These are phyloP conservation scores for Ophiosphaerella herpotricha DNA, from an alignment of 2,329 filamentous ascomycete genomes.

Conservation along the genomic window DNA sequence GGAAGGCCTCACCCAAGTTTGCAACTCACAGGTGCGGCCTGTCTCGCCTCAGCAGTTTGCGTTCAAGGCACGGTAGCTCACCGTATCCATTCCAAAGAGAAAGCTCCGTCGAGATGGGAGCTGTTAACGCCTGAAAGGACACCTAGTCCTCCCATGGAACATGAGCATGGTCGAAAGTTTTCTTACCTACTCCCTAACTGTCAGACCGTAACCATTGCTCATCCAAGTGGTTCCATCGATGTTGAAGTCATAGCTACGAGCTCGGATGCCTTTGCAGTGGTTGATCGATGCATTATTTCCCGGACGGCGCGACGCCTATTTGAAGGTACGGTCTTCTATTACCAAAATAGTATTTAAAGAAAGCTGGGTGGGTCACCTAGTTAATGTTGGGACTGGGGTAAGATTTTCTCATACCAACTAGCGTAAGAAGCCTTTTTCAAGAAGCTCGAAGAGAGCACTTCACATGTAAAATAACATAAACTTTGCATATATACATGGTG, in stretches of 20 bases:
- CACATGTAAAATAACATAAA: no score
- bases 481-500: no score
- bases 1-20: slow-evolving; percentile 39
- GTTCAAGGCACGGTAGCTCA: slow-evolving; percentile 35
- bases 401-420: no score
- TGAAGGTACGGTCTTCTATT: slow-evolving; percentile 36
- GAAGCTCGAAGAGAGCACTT: no score
- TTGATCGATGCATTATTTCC: slow-evolving; percentile 35
- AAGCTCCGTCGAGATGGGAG: slow-evolving; percentile 1
- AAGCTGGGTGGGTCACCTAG: no score
- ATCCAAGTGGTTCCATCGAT: slow-evolving; percentile 32
- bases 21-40: slow-evolving; percentile 42
- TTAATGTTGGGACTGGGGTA: no score
- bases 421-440: no score
- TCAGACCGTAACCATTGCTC: slow-evolving; percentile 17
- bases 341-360: slow-evolving; percentile 1
- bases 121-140: slow-evolving; percentile 11
- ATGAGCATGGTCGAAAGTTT: not conserved
- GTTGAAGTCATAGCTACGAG: slow-evolving; percentile 27
- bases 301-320: slow-evolving; percentile 40
- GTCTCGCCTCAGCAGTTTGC: slow-evolving; percentile 34
- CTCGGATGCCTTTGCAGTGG: slow-evolving; percentile 20
- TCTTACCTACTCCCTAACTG: slow-evolving; percentile 5
- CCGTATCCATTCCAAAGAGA: slow-evolving; percentile 5
- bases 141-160: slow-evolving; percentile 14